Conservation (phyloP, 495 filamentous ascomycete genomes). For the Aspergillus ellipticus region DNA sequence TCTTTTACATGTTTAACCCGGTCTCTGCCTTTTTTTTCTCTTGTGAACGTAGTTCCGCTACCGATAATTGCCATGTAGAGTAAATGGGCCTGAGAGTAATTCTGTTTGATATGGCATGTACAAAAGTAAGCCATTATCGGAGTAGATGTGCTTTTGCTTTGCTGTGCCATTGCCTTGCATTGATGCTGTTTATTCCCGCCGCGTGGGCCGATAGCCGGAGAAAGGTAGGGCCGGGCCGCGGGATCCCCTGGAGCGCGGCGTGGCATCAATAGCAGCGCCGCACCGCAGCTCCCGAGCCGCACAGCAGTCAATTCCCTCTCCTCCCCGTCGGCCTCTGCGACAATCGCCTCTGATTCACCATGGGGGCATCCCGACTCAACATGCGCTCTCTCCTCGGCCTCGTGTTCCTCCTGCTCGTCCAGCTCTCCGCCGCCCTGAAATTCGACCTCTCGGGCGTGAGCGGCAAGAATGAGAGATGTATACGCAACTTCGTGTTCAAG, state of each 20-base stretch:
- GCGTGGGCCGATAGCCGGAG: conserved; percentile 1
- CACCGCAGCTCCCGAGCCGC: conserved; percentile 15
- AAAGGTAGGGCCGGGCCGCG: background rate
- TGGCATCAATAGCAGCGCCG: conserved; percentile 22
- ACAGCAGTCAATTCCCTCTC: conserved; percentile 18
- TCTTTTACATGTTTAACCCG: too few relatives aligned
- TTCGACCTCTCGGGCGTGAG: conserved; percentile 82
- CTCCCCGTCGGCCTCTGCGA: conserved; percentile 23
- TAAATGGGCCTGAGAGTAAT: too few relatives aligned
- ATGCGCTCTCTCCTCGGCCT: conserved; percentile 36
- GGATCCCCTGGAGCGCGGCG: conserved; percentile 20
- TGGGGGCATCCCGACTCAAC: conserved; percentile 32
- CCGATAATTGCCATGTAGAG: too few relatives aligned
- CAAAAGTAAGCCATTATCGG: too few relatives aligned
- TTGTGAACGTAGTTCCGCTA: too few relatives aligned
- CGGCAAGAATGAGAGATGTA: conserved; percentile 75
- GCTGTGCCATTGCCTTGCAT: too few relatives aligned
- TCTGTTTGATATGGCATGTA: too few relatives aligned
- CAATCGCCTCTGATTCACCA: conserved; percentile 23
- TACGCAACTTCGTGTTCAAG: conserved; percentile 91
- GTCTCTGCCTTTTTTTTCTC: background rate
- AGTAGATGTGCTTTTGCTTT: too few relatives aligned
- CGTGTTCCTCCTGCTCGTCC: conserved; percentile 42
- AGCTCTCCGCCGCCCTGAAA: conserved; percentile 73
- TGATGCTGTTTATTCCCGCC: too few relatives aligned